Percentiles rank a stretch among this genome's conserved stretches.
These are phyloP conservation scores for Mycosphaerella sp. DNA, from an alignment of 2,329 filamentous ascomycete species.

Conservation along the genomic window DNA sequence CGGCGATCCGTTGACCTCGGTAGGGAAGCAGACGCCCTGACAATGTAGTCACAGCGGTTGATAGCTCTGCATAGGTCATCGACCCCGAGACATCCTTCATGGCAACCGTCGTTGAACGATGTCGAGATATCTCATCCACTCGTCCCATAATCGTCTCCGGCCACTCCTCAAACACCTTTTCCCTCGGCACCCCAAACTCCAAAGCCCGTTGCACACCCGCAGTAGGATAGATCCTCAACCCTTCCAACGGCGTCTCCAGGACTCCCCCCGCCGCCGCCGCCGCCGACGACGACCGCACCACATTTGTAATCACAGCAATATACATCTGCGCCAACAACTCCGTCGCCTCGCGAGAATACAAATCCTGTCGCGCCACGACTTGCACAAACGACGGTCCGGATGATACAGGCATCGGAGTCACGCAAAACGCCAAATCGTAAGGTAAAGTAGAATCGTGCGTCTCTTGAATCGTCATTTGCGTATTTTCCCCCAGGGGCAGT, in stretches of 20 bases:
- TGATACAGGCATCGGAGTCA: constrained; percentile 12
- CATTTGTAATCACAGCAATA: constrained; percentile 11
- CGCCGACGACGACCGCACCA: neutral
- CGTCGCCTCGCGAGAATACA: constrained; percentile 18
- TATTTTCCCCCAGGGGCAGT: constrained; percentile 13
- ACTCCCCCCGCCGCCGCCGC: too few relatives aligned
- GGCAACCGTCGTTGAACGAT: neutral
- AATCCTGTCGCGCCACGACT: constrained; percentile 9
- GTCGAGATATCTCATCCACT: constrained; percentile 6
- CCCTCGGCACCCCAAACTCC: constrained; percentile 6
- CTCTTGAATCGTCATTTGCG: constrained; percentile 6
- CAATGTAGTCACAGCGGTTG: constrained; percentile 1
- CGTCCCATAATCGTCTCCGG: constrained; percentile 14
- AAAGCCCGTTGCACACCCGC: constrained; percentile 9
- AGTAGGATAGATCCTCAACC: constrained; percentile 11
- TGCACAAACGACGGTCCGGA: constrained; percentile 14
- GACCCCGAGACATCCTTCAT: constrained; percentile 7
- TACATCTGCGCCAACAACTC: constrained; percentile 15
- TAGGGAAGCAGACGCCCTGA: constrained; percentile 3
- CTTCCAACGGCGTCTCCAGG: neutral
- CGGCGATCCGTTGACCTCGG: constrained; percentile 10
- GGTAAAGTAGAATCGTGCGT: constrained; percentile 8
- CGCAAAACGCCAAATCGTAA: constrained; percentile 17
- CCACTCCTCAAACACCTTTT: constrained; percentile 5
- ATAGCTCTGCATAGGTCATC: constrained; percentile 15